Conservation (phyloP, 1,139 yeast genomes). For the Candida dubliniensis region DNA sequence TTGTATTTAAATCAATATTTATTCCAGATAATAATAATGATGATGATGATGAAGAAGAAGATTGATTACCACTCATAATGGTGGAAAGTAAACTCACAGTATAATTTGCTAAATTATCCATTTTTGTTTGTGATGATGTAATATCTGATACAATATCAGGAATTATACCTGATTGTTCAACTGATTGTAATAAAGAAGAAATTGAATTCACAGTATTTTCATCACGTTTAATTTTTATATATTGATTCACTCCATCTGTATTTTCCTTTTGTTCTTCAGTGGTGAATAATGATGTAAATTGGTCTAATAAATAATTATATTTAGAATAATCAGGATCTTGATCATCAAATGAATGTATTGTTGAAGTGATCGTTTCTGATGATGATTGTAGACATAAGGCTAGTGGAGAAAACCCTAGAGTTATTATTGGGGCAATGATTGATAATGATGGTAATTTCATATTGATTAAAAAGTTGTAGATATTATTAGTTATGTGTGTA, state of each 20-base stretch:
- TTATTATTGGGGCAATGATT: background rate
- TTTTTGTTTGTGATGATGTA: conserved; percentile 21
- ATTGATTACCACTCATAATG: conserved; percentile 31
- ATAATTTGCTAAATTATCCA: conserved; percentile 24
- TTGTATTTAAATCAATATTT: conserved; percentile 24
- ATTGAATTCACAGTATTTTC: too few relatives aligned
- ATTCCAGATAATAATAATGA: conserved; percentile 37
- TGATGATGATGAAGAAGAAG: too few relatives aligned
- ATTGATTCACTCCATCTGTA: too few relatives aligned
- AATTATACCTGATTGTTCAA: conserved; percentile 33
- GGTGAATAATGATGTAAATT: too few relatives aligned
- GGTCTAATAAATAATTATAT: conserved; percentile 10
- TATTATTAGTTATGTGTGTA: background rate
- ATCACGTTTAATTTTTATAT: too few relatives aligned
- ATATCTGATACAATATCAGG: conserved; percentile 30
- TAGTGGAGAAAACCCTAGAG: conserved; percentile 1
- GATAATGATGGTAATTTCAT: conserved; percentile 2
- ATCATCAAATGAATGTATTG: conserved; percentile 1
- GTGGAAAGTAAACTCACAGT: conserved; percentile 12
- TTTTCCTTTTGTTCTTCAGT: too few relatives aligned
- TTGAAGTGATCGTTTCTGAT: background rate
- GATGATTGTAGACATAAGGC: conserved; percentile 1
- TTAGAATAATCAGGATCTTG: conserved; percentile 4
- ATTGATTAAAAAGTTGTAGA: background rate
- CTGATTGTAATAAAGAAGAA: conserved; percentile 21